Base-by-base conservation (phyloP, 2,329 filamentous ascomycete genomes). In the Aureobasidium namibiae region DNA sequence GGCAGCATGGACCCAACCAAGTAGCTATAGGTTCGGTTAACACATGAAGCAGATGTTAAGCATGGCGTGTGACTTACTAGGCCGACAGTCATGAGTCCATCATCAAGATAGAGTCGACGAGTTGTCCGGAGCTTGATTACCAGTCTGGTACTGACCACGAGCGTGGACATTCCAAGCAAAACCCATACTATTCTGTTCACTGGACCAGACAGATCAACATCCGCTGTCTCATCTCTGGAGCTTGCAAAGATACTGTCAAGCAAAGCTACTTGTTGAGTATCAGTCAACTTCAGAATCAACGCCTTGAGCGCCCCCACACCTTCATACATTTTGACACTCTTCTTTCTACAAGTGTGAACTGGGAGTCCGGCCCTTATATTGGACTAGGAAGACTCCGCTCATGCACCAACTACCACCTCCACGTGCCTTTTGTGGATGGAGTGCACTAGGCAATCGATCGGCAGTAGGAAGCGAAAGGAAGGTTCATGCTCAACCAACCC, bases 81-180 rank as follows among this genome's bases (percentile, higher is more conserved):
- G 16, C 66, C 65, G 8, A 64, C 16, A 7, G 63, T 21, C 64
- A 69, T 67, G 11, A 69, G 46, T 3, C 44, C 57, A 61, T 70
- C 68, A 53, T 69, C 68, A 48, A 62, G 60, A 49, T 66, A 69
- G 3, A 69, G 50, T 31, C 65, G 61, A n/a, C 62, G 61, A 16
- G 67, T 64, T 7, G 60, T 64, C 23, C 56, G 59, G 21, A 61
- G 54, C 56, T 70, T 70, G 49, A 64, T 60, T 23, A 60, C 63
- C 2, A 67, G 48, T 23, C 67, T 60, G 2, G 64, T 65, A 2
- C 44, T 24, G 18, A 67, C 60, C n/a, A 67, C 48, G 6, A 68
- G 10, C 6, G 63, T 64, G 0, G 68, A 69, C 6, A 70, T 53
- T 24, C 45, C 56, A 29, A 68, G 60, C n/a, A 69, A 54, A 1